A percentile compares a stretch with the other conserved stretches of the same genome.
phyloP scores from a whole-genome alignment of 2,329 filamentous ascomycete species.

The Venturia aucupariae region DNA sequence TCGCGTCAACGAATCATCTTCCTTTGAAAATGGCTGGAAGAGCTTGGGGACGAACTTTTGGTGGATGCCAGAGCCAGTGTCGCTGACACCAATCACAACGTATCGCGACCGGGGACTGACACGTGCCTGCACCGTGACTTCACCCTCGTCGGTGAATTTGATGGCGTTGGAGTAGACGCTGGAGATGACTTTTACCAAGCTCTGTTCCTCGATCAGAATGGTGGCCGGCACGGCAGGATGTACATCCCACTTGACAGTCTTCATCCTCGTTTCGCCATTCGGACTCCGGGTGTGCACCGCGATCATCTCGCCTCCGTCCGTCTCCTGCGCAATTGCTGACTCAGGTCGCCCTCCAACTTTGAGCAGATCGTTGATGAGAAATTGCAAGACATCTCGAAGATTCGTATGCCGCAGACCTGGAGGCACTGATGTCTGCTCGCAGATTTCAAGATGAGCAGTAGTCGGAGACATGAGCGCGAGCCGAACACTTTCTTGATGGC shows the following conservation, averaged over 20 bases:
- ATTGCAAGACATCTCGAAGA: slow-evolving; percentile 40
- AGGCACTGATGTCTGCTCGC: slow-evolving; percentile 23
- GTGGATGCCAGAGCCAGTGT: slow-evolving; percentile 61
- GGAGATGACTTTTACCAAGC: slow-evolving; percentile 54
- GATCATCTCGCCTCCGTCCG: slow-evolving; percentile 39
- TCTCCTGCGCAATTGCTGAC: slow-evolving; percentile 39
- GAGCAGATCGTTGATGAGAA: slow-evolving; percentile 43
- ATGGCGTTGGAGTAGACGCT: slow-evolving; percentile 58
- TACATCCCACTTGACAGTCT: slow-evolving; percentile 42
- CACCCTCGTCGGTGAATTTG: slow-evolving; percentile 60
- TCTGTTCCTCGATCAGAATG: slow-evolving; percentile 52
- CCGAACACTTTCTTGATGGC: background rate
- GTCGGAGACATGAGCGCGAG: background rate
- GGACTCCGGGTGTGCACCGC: slow-evolving; percentile 37
- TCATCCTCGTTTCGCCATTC: slow-evolving; percentile 35
- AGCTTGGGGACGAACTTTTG: slow-evolving; percentile 55
- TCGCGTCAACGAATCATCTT: slow-evolving; percentile 58
- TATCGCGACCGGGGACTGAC: slow-evolving; percentile 43
- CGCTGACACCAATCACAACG: slow-evolving; percentile 52
- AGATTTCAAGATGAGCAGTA: slow-evolving; percentile 26
- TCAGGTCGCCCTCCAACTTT: slow-evolving; percentile 45
- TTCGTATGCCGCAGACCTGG: slow-evolving; percentile 40
- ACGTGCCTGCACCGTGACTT: slow-evolving; percentile 47
- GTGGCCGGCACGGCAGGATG: slow-evolving; percentile 42
- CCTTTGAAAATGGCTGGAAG: slow-evolving; percentile 61